Percentiles rank a stretch among this genome's conserved stretches.
Evolutionary conservation across 257 asterid genomes (phyloP).

Genomic region (Anisodus tanguticus): DNA sequence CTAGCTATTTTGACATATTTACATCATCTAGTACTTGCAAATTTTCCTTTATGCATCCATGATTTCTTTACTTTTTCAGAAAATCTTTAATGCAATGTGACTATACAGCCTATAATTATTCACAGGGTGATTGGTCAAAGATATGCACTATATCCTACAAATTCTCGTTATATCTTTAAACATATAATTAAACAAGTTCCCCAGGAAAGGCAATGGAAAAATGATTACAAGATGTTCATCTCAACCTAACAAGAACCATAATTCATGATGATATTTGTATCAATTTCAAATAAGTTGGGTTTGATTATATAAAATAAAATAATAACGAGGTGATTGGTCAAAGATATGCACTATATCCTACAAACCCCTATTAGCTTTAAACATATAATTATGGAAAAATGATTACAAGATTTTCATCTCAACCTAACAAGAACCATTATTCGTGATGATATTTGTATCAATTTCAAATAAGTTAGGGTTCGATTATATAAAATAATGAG

Average conservation of each 20-base stretch:
- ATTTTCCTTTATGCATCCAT: constrained; percentile 23
- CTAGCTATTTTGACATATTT: constrained; percentile 13
- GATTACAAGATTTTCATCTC: too few relatives aligned
- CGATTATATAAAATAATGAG: too few relatives aligned
- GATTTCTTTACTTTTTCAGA: constrained; percentile 26
- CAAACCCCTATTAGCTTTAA: too few relatives aligned
- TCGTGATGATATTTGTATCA: too few relatives aligned
- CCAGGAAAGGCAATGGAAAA: not conserved
- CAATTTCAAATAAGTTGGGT: not conserved
- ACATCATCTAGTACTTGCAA: constrained; percentile 23
- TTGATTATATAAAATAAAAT: too few relatives aligned
- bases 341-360: not conserved
- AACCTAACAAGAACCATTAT: too few relatives aligned
- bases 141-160: not conserved
- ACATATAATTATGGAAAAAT: too few relatives aligned
- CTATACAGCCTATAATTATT: not conserved
- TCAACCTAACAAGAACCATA: not conserved
- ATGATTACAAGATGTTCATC: not conserved
- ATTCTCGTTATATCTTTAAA: not conserved
- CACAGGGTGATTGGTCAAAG: not conserved
- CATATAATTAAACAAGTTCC: not conserved
- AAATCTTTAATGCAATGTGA: constrained; percentile 15
- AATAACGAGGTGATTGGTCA: too few relatives aligned
- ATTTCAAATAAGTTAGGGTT: too few relatives aligned
- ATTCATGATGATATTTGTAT: not conserved